Evolutionary conservation across 2,329 filamentous ascomycete genomes (phyloP), one percentile per base, ranked within the genome.

Genomic region (Mariannaea elegans): DNA sequence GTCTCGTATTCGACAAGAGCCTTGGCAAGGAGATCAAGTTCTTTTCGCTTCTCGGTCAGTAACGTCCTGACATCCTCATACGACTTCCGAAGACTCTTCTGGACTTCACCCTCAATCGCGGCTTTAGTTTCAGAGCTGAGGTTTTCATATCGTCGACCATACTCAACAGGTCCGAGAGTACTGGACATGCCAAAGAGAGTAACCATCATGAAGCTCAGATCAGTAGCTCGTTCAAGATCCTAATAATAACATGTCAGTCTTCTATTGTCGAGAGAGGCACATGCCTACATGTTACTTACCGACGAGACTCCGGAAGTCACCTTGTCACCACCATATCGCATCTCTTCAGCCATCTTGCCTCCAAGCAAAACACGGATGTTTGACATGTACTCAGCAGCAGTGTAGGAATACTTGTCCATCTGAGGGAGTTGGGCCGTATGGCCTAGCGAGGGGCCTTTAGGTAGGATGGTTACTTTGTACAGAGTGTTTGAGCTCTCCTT

Each of bases 401-500:
- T 91, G 76, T 88, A 88, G 12, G 92, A 95, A 71, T 97, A 93
- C 76, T 94, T 93, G 79, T 97, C 94, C 83, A 97, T 93, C 73
- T 95, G 90, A 0, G 94, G 94, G 21, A 99, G 83, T 76, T 90
- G 90, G 65, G 91, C 91, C 0, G 95, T 99, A 64, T 97, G 87
- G 61, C 95, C 95, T 7, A 98, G 84, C 21, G 91, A 87, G 70
- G 89, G 88, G 10, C 95, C 95, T 71, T 96, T 90, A 52, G 95
- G 94, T 71, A 99, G 90, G 69, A 99, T 96, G 1, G 95, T 99
- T 48, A 97, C 94, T 80, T 99, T 99, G 84, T 99, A 97, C 2
- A 99, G 84, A 29, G 90, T 91, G 64, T 85, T 89, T 51, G 90
- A 87, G 34, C 87, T 87, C 57, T 90, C 88, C 64, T 82, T 82